Evolutionary conservation across 2,329 filamentous ascomycete genomes (phyloP).

Genomic region (Fusarium pseudograminearum): DNA sequence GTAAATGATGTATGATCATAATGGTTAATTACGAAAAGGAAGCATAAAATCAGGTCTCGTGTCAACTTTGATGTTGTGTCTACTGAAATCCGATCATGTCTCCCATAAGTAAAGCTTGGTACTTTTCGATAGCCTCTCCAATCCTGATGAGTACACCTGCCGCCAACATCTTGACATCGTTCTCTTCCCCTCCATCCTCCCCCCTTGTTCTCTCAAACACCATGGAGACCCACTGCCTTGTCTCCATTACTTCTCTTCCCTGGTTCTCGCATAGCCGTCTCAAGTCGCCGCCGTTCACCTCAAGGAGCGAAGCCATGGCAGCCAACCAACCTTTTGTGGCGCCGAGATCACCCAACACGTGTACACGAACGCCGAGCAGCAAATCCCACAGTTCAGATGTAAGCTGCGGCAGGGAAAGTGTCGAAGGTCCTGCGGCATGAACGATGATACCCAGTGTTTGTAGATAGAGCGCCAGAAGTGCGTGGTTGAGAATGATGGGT

Average conservation of each 20-base stretch:
- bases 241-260: slow-evolving; percentile 83
- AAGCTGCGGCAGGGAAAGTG: slow-evolving; percentile 79
- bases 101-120: slow-evolving; percentile 81
- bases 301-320: slow-evolving; percentile 81
- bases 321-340: slow-evolving; percentile 83
- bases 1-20: slow-evolving; percentile 21
- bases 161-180: slow-evolving; percentile 81
- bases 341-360: slow-evolving; percentile 69
- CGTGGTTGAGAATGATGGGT: slow-evolving; percentile 75
- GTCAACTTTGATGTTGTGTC: not conserved
- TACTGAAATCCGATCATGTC: slow-evolving; percentile 64
- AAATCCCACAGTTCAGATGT: slow-evolving; percentile 87
- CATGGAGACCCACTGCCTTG: slow-evolving; percentile 83
- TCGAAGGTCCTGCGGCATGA: slow-evolving; percentile 84
- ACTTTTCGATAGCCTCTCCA: slow-evolving; percentile 84
- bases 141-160: slow-evolving; percentile 82
- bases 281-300: slow-evolving; percentile 81
- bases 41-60: not conserved
- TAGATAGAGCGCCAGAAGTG: slow-evolving; percentile 82
- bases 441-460: slow-evolving; percentile 88
- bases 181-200: slow-evolving; percentile 73
- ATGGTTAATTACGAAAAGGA: slow-evolving; percentile 35
- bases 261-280: slow-evolving; percentile 78
- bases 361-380: slow-evolving; percentile 75
- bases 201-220: slow-evolving; percentile 75